A percentile compares a stretch with the other conserved stretches of the same genome.
phyloP scores from a whole-genome alignment of 2,329 filamentous ascomycete genomes.

The Coniochaeta sp. region DNA sequence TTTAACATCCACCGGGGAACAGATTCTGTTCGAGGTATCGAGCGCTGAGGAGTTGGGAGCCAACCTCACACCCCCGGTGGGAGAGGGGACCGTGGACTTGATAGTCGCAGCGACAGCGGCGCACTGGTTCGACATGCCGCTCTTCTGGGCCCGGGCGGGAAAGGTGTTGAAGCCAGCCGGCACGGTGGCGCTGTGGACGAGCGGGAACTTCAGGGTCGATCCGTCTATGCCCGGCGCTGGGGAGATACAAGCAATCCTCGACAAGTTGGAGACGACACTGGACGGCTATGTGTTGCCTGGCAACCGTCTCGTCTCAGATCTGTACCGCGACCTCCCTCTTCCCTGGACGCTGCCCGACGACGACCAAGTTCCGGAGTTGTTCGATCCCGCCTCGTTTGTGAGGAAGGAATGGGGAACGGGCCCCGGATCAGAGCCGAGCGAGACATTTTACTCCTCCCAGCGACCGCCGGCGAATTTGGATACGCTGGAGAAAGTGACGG shows the following conservation, averaged over 20 bases:
- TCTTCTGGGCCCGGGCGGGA: constrained; percentile 41
- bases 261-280: constrained; percentile 27
- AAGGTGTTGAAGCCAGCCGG: constrained; percentile 43
- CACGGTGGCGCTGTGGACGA: constrained; percentile 44
- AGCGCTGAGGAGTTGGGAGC: constrained; percentile 35
- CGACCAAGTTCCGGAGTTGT: constrained; percentile 21
- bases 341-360: constrained; percentile 44
- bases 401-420: constrained; percentile 32
- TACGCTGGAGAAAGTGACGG: constrained; percentile 26
- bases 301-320: constrained; percentile 29
- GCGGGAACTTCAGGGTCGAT: constrained; percentile 21
- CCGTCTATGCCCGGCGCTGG: constrained; percentile 27
- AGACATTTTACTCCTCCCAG: constrained; percentile 19
- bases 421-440: constrained; percentile 7
- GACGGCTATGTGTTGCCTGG: constrained; percentile 30
- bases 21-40: constrained; percentile 33
- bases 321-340: constrained; percentile 35
- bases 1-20: constrained; percentile 16
- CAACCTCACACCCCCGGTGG: constrained; percentile 19
- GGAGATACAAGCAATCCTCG: constrained; percentile 28
- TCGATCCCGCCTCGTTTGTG: constrained; percentile 30
- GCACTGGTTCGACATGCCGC: constrained; percentile 51
- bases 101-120: constrained; percentile 42
- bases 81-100: constrained; percentile 35
- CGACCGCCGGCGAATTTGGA: constrained; percentile 21